These are phyloP conservation scores for Onygenales sp. DNA, from an alignment of 2,329 filamentous ascomycete genomes.

Conservation along the genomic window DNA sequence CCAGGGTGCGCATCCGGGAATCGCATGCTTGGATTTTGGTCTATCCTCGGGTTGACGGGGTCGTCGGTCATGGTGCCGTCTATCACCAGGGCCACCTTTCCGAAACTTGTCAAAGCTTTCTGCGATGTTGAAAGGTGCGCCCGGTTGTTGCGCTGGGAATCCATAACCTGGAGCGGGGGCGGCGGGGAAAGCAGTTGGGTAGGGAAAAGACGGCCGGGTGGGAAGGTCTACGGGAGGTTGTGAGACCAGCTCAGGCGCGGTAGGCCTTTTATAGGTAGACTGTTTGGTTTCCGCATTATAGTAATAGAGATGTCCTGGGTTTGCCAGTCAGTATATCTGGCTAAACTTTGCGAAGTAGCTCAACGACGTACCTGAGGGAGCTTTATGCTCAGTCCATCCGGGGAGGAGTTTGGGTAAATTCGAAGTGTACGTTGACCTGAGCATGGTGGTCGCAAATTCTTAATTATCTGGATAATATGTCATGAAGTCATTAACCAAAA, in stretches of 20 bases:
- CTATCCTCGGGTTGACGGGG: constrained; percentile 65
- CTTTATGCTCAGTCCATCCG: constrained; percentile 90
- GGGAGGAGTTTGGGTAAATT: constrained; percentile 57
- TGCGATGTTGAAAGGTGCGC: constrained; percentile 17
- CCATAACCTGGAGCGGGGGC: constrained; percentile 24
- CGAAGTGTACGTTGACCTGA: constrained; percentile 61
- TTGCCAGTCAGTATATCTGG: background rate
- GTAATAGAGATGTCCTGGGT: constrained; percentile 70
- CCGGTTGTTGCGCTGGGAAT: constrained; percentile 23
- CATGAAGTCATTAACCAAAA: background rate
- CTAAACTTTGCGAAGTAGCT: background rate
- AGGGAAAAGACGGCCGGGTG: constrained; percentile 14
- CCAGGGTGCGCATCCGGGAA: constrained; percentile 81
- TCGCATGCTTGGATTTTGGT: constrained; percentile 67
- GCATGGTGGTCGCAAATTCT: constrained; percentile 39
- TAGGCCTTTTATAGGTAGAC: constrained; percentile 79
- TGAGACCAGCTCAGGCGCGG: constrained; percentile 20
- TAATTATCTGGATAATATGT: background rate
- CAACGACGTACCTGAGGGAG: constrained; percentile 55
- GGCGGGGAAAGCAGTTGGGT: constrained; percentile 32
- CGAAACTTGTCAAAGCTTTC: constrained; percentile 31
- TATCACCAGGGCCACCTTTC: constrained; percentile 40
- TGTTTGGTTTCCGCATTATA: constrained; percentile 74
- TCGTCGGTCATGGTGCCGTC: constrained; percentile 45
- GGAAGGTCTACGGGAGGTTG: constrained; percentile 1